Evolutionary conservation across 2,329 filamentous ascomycete genomes (phyloP), one percentile per base, ranked within the genome.

Genomic region (Diaporthe amygdali): DNA sequence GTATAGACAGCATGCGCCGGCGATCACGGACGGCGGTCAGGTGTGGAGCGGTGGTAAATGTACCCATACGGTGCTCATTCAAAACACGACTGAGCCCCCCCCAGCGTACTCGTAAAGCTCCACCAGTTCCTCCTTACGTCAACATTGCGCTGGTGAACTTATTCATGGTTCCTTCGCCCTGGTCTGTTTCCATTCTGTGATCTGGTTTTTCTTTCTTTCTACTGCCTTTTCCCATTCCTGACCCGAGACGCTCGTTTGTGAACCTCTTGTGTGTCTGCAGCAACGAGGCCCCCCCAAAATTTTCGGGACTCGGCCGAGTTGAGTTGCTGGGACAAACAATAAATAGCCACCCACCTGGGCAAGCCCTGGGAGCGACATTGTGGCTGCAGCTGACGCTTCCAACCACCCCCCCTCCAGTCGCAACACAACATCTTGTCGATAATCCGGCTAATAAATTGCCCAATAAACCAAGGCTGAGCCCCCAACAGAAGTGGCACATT

Each of bases 1-100:
- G 66, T 15, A 27, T 39, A 55, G 66, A 27, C 15, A 46, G 2
- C n/a, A 47, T 68, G 51, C 41, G 41, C 41, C 52, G 41, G 52
- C 52, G 41, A 68, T 68, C 52, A 68, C 41, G 52, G 66, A 68
- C 66, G 51, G 66, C 52, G 66, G 51, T 68, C 51, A 37, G 66
- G 27, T 68, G 66, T 68, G 66, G 66, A 47, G 64, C 27, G 52
- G 37, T 56, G 44, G 22, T 41, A 56, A 47, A 56, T 51, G 47
- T 56, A 32, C 30, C 25, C 30, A 25, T n/a, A 47, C 47, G 64
- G 14, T 37, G 66, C 66, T 68, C 66, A 68, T 68, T 55, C 54
- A 47, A 68, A 47, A 56, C 52, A 47, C 64, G 47, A 56, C 66
- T 49, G 44, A 64, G 41, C 44, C 44, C 59, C 44, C 27, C 27